Conservation (phyloP, 495 filamentous ascomycete genomes). For the Aspergillus mulundensis region DNA sequence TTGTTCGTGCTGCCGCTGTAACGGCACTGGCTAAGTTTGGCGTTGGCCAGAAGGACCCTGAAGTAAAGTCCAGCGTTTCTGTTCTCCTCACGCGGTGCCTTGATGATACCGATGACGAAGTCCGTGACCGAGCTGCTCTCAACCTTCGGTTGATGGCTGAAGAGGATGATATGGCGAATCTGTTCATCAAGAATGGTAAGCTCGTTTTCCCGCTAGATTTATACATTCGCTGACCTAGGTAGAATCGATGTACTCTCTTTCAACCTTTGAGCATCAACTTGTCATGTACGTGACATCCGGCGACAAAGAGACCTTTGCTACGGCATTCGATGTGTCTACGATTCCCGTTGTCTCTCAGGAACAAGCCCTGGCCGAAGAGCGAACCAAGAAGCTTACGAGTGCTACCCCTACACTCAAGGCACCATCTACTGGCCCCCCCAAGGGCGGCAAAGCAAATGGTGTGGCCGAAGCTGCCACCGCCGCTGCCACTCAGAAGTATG, state of each 20-base stretch:
- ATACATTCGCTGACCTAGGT: constrained; percentile 19
- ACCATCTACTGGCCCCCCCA: constrained; percentile 78
- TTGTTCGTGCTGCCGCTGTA: constrained; percentile 91
- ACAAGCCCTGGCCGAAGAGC: constrained; percentile 94
- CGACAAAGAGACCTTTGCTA: constrained; percentile 75
- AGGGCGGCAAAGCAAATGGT: constrained; percentile 55
- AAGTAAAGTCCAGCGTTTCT: constrained; percentile 90
- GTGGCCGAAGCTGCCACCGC: constrained; percentile 72
- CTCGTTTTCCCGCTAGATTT: neutral
- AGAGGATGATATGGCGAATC: constrained; percentile 76
- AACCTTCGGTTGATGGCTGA: constrained; percentile 84
- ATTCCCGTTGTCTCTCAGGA: constrained; percentile 95
- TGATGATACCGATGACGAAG: constrained; percentile 97
- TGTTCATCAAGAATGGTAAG: constrained; percentile 89
- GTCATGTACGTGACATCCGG: constrained; percentile 96
- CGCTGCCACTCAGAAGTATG: constrained; percentile 80
- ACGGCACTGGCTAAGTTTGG: constrained; percentile 96
- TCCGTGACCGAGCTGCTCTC: constrained; percentile 89
- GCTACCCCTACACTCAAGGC: constrained; percentile 93
- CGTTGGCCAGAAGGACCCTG: constrained; percentile 91
- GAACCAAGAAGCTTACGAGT: constrained; percentile 90
- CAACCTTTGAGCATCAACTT: constrained; percentile 92
- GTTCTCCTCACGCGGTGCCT: constrained; percentile 91
- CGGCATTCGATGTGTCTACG: constrained; percentile 82
- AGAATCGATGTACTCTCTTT: constrained; percentile 80